phyloP scores from a whole-genome alignment of 1,139 yeast species.

The Wickerhamomyces sp. region DNA sequence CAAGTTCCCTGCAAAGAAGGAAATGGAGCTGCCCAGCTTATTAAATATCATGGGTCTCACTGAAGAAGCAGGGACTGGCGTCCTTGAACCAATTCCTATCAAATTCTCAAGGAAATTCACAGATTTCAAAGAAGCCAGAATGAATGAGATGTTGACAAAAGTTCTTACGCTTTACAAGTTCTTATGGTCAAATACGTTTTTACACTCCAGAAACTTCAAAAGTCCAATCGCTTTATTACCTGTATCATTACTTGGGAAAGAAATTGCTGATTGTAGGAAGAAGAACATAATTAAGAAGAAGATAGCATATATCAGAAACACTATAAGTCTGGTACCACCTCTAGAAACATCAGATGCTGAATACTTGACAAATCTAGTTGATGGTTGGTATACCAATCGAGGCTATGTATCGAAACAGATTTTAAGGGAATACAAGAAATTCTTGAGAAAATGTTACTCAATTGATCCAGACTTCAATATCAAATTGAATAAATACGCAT shows the following conservation, averaged over 20 bases:
- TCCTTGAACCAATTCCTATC: conserved; percentile 5
- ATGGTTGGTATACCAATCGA: conserved; percentile 4
- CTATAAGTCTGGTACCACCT: conserved; percentile 17
- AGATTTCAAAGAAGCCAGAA: conserved; percentile 5
- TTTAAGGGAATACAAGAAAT: conserved; percentile 20
- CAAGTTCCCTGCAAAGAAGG: conserved; percentile 8
- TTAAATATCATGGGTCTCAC: not conserved
- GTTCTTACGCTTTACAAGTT: conserved; percentile 17
- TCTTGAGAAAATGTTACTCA: conserved; percentile 17
- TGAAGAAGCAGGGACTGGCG: not conserved
- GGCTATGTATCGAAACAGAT: not conserved
- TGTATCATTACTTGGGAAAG: conserved; percentile 18
- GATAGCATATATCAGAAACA: conserved; percentile 16
- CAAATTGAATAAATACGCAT: conserved; percentile 16
- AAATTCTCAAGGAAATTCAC: not conserved
- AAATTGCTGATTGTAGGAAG: conserved; percentile 16
- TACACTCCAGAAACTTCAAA: conserved; percentile 16
- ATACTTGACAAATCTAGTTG: conserved; percentile 15
- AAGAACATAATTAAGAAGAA: conserved; percentile 18
- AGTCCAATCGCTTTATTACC: conserved; percentile 17
- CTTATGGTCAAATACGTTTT: conserved; percentile 3
- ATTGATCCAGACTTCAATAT: conserved; percentile 15
- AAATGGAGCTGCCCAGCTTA: conserved; percentile 10
- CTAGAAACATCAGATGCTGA: conserved; percentile 12
- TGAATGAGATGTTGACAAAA: conserved; percentile 13